Percentiles rank a stretch among this genome's conserved stretches.
phyloP scores from a whole-genome alignment of 1,284 basidiomycete genomes.

The Fomitopsis schrenkii region DNA sequence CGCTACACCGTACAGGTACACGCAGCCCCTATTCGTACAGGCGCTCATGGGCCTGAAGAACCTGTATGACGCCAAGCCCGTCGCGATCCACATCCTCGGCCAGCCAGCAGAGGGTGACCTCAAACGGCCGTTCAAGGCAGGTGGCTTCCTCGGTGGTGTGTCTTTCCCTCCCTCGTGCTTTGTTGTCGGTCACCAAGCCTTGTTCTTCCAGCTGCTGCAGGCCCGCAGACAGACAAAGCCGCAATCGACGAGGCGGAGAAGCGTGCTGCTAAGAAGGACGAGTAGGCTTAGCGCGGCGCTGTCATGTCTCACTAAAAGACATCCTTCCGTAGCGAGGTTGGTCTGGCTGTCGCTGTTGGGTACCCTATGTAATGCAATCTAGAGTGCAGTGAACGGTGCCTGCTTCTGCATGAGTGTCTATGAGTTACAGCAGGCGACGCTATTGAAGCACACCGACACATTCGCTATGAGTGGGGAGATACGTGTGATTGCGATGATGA shows the following conservation, averaged over 20 bases:
- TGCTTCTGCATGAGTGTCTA: no score
- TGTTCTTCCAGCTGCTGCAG: constrained; percentile 31
- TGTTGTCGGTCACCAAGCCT: not conserved
- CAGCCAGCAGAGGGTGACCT: constrained; percentile 82
- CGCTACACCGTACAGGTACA: constrained; percentile 45
- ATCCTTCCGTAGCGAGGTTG: not conserved
- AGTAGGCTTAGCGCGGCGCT: constrained; percentile 26
- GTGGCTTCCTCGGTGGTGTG: constrained; percentile 60
- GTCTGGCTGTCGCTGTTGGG: not conserved
- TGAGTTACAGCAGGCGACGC: not conserved
- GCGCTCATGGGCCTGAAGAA: constrained; percentile 86
- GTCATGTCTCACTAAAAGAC: no score
- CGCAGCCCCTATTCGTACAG: constrained; percentile 91
- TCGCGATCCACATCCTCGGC: constrained; percentile 76
- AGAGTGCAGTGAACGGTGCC: not conserved
- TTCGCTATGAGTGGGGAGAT: not conserved
- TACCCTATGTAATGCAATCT: not conserved
- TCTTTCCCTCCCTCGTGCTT: constrained; percentile 10
- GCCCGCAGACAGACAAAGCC: constrained; percentile 81
- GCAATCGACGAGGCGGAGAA: constrained; percentile 88
- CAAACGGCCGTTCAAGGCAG: constrained; percentile 88
- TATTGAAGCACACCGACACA: not conserved
- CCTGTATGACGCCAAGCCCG: constrained; percentile 80
- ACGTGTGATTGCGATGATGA: constrained; percentile 1
- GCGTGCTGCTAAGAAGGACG: constrained; percentile 77